Evolutionary conservation across 768 basidiomycete species (phyloP), one percentile per base, ranked within the genome.

Genomic region (Tulasnella sp.): DNA sequence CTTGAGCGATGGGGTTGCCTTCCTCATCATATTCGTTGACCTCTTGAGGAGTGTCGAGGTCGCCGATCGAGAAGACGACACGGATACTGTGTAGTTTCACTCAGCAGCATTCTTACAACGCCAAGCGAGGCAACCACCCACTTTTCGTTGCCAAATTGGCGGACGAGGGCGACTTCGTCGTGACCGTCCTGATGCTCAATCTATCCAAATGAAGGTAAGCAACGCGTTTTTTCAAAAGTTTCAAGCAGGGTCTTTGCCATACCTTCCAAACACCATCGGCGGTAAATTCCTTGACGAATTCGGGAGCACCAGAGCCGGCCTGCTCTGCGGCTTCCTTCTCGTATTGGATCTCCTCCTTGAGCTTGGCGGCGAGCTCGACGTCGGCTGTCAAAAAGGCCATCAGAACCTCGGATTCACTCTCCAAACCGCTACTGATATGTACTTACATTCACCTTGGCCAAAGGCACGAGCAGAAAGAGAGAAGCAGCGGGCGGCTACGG

Each of bases 11-110:
- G 72, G 87, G 87, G n/a, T 88, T 87, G 81, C 72, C 81, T 54
- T 83, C 80, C 72, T 82, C 80, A 40, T 82, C 80, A 11, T 73
- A 80, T 40, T 84, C 81, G 20, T 83, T 78, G 34, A 87, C 87
- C 79, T 88, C 86, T 78, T 84, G 83, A 11, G 85, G 85, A 77
- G 85, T 84, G 83, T 94, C 91, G 77, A 97, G 89, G 86, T 98
- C 97, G 58, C 94, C 93, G 83, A 97, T 94, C 81, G 96, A 96
- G 90, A 99, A 98, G 86, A 96, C 92, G 84, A 97, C 85, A 44
- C 93, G 94, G 86, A 99, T 90, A 83, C 96, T 97, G 84, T 3
- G 72, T 69, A 41, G 18, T 11, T 11, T 72, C 69, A 54, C 31
- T 72, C 11, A 73, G 40, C 34, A 54, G 9, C 31, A 46, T 6